Percentiles rank a stretch among this genome's conserved stretches.
Conservation (phyloP, 192 early-diverging fungal genomes). For the Rhizophagus clarus region DNA sequence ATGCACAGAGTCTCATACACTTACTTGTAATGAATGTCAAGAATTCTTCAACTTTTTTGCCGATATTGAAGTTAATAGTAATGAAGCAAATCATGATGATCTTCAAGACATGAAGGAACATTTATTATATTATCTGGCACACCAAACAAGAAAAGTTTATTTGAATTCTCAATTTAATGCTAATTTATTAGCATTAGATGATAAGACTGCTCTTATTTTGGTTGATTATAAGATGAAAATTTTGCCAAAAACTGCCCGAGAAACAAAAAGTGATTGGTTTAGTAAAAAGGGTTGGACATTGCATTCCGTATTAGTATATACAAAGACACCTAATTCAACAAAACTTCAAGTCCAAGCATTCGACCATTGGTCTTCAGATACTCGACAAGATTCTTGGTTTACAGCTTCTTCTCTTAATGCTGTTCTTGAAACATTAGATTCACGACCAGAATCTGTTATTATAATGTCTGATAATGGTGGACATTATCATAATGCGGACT, state of each 20-base stretch:
- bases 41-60: background rate
- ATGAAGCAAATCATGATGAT: background rate
- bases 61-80: background rate
- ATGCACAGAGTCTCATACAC: background rate
- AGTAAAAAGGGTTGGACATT: background rate
- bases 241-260: background rate
- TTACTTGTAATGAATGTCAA: background rate
- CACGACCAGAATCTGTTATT: too few relatives aligned
- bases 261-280: background rate
- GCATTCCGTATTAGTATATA: background rate
- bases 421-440: too few relatives aligned
- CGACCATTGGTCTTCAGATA: too few relatives aligned
- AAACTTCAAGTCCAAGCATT: too few relatives aligned
- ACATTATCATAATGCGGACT: too few relatives aligned
- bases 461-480: too few relatives aligned
- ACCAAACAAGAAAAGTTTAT: background rate
- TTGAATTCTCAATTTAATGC: slow-evolving; percentile 4
- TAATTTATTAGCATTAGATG: background rate
- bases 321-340: too few relatives aligned
- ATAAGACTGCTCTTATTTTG: background rate
- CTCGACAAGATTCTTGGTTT: too few relatives aligned
- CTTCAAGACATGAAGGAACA: background rate
- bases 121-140: background rate
- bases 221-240: slow-evolving; percentile 23
- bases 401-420: too few relatives aligned